Evolutionary conservation across 495 filamentous ascomycete genomes (phyloP).

Genomic region (Choiromyces venosus): DNA sequence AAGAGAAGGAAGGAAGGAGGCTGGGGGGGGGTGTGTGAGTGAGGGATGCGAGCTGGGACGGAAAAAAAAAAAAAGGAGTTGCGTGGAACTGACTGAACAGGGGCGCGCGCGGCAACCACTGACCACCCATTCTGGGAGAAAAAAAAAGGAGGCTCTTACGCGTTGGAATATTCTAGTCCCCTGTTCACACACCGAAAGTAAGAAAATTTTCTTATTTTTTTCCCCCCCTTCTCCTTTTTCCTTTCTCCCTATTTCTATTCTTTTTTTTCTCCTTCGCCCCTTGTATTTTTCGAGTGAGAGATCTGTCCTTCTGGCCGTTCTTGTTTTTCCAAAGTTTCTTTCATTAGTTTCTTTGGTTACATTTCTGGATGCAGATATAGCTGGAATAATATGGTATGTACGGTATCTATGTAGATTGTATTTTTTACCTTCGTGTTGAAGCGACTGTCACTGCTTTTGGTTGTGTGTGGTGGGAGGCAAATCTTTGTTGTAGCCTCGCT

Average conservation of each 20-base stretch:
- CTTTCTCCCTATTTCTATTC: background rate
- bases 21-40: constrained; percentile 15
- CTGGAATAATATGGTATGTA: constrained; percentile 9
- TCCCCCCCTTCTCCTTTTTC: background rate
- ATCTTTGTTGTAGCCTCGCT: constrained; percentile 38
- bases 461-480: constrained; percentile 38
- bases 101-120: constrained; percentile 29
- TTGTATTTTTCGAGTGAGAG: background rate
- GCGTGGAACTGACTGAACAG: constrained; percentile 22
- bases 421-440: constrained; percentile 35
- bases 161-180: background rate
- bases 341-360: constrained; percentile 24
- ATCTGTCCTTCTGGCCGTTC: background rate
- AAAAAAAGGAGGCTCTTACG: constrained; percentile 25
- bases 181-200: background rate
- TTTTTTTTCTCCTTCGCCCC: background rate
- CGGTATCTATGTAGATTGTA: constrained; percentile 13
- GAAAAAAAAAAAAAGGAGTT: constrained; percentile 34
- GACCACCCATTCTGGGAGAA: constrained; percentile 23
- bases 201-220: background rate
- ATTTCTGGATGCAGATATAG: constrained; percentile 6
- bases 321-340: constrained; percentile 7
- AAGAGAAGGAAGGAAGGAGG: constrained; percentile 33
- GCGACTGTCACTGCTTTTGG: constrained; percentile 27
- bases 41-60: constrained; percentile 11